Conservation (phyloP, 768 basidiomycete species). For the Amanita pallidorosea region DNA sequence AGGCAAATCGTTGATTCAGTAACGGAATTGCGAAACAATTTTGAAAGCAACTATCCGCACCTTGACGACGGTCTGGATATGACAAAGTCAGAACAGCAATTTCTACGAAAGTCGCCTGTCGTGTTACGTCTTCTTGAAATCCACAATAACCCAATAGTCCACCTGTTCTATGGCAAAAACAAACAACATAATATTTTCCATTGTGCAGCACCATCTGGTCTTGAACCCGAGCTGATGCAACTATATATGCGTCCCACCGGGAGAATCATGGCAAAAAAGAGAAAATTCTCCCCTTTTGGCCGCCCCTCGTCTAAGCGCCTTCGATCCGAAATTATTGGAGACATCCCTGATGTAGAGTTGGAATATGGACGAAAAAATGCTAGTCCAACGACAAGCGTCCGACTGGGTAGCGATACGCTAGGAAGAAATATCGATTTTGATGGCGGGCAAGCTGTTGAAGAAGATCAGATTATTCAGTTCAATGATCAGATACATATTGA, state of each 20-base stretch:
- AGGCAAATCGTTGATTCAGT: slow-evolving; percentile 88
- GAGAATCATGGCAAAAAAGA: slow-evolving; percentile 33
- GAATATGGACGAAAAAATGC: slow-evolving; percentile 25
- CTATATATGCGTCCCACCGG: slow-evolving; percentile 71
- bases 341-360: slow-evolving; percentile 62
- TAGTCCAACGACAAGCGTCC: neutral
- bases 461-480: slow-evolving; percentile 38
- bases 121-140: slow-evolving; percentile 84
- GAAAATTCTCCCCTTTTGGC: slow-evolving; percentile 48
- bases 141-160: slow-evolving; percentile 69
- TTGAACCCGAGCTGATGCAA: slow-evolving; percentile 71
- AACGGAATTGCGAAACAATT: slow-evolving; percentile 69
- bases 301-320: slow-evolving; percentile 50
- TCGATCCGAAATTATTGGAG: slow-evolving; percentile 38
- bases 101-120: slow-evolving; percentile 74
- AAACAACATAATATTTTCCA: slow-evolving; percentile 45
- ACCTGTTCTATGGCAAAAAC: slow-evolving; percentile 79
- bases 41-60: slow-evolving; percentile 26
- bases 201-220: slow-evolving; percentile 76
- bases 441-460: slow-evolving; percentile 30
- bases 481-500: neutral
- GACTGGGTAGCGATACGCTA: neutral
- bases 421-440: slow-evolving; percentile 8
- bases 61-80: slow-evolving; percentile 32
- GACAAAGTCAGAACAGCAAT: slow-evolving; percentile 72